Evolutionary conservation across 164 flowering plant genomes (phyloP), one percentile per base, ranked within the genome.

Genomic region (Tetrastigma voinierianum): DNA sequence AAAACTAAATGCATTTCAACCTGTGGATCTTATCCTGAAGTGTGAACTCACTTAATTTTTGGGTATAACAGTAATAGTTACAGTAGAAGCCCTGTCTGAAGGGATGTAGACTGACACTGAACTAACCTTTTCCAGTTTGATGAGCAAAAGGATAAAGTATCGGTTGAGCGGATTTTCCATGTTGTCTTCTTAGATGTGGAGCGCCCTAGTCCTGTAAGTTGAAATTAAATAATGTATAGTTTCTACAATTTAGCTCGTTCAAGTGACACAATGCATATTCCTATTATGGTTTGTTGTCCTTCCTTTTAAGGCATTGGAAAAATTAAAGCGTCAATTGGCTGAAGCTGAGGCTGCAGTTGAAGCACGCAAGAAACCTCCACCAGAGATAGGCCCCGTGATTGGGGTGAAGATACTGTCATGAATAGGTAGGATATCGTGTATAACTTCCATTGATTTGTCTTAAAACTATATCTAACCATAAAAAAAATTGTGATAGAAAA

Each of bases 341-440:
- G 98, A 94, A 75, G 98, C 98, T 21, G 98, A 94, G 66, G 91
- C 95, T 51, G 95, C 86, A 32, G 64, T 84, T 17, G 98, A 94
- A 72, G 67, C 86, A 11, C 87, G 89, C 11, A 94, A 91, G 81
- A 94, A 90, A 73, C 96, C 97, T 67, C 93, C 83, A 40, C 84
- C 77, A 61, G 93, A 90, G n/a, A 71, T 85, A 14, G 93, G 96
- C 23, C 90, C 1, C 78, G 77, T 48, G 79, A 85, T 66, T 85
- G 86, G 60, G 98, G 96, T n/a, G 97, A 94, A 80, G 97, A 96
- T 57, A 92, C 90, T 66, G 96, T 94, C 17, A 94, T 76, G 92
- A 87, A 78, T 87, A 90, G 92, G 92, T 87, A 76, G 77, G 59
- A 15, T 43, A 17, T 17, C 66, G 23, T 46, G 13, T n/a, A 14